These are phyloP conservation scores for Hepatocystis sp. DNA, from an alignment of 169 alveolate species.

Conservation along the genomic window DNA sequence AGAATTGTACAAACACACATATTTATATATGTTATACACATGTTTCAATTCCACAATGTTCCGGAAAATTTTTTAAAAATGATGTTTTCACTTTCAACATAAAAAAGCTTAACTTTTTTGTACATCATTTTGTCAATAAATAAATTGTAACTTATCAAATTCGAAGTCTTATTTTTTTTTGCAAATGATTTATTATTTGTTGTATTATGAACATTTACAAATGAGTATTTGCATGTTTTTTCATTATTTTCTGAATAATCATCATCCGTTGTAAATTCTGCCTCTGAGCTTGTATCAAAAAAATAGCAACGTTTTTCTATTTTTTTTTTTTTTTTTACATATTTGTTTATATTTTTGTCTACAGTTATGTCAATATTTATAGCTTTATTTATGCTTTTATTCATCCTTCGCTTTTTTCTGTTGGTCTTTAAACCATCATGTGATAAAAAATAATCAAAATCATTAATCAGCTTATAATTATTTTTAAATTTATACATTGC, in stretches of 20 bases:
- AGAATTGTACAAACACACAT: too few relatives aligned
- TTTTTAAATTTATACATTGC: constrained; percentile 58
- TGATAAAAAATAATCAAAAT: constrained; percentile 20
- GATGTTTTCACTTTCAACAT: constrained; percentile 32
- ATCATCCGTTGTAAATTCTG: constrained; percentile 11
- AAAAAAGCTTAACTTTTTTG: constrained; percentile 47
- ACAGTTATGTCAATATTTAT: too few relatives aligned
- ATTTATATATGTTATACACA: neutral
- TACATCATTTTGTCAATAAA: constrained; percentile 57
- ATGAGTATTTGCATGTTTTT: neutral
- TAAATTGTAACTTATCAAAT: neutral
- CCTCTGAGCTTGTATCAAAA: constrained; percentile 56
- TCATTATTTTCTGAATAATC: constrained; percentile 6
- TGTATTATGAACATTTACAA: neutral
- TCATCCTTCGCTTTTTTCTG: constrained; percentile 1
- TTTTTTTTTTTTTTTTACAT: neutral
- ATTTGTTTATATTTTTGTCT: too few relatives aligned
- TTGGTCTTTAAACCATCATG: constrained; percentile 6
- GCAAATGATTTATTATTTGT: neutral
- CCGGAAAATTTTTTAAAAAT: constrained; percentile 64
- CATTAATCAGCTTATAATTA: constrained; percentile 44
- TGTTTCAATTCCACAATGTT: constrained; percentile 44
- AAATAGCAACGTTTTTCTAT: constrained; percentile 9
- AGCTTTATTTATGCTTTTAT: too few relatives aligned
- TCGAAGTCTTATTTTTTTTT: neutral